Conservation (phyloP, 78 protist genomes). For the Dictyostelium brefeldianum region DNA sequence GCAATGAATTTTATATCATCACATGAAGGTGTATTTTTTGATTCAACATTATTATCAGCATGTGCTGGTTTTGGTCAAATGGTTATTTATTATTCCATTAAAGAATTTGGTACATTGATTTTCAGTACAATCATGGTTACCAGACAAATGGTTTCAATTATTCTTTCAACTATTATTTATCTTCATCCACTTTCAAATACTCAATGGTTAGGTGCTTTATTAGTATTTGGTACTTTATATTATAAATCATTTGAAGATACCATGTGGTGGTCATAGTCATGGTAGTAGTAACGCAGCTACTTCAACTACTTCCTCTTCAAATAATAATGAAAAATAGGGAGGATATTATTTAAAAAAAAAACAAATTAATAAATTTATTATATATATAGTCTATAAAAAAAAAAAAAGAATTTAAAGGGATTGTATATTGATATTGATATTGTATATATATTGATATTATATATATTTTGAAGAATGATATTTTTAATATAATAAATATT, state of each 20-base stretch:
- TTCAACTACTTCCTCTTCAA: neutral
- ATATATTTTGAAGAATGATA: too few relatives aligned
- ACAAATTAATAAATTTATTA: neutral
- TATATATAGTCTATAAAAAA: neutral
- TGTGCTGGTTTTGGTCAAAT: constrained; percentile 77
- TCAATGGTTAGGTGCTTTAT: constrained; percentile 78
- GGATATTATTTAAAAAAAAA: neutral
- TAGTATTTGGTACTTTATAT: constrained; percentile 84
- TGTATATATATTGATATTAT: too few relatives aligned
- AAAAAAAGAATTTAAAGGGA: neutral
- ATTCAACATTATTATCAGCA: constrained; percentile 54
- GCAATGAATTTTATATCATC: constrained; percentile 43
- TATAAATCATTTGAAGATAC: constrained; percentile 58
- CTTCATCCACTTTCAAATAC: constrained; percentile 58
- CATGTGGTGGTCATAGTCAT: constrained; percentile 28
- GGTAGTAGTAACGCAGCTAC: constrained; percentile 19
- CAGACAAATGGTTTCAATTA: constrained; percentile 73
- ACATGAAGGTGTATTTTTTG: constrained; percentile 32
- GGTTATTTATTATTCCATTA: constrained; percentile 66
- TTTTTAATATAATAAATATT: too few relatives aligned
- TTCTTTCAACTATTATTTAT: constrained; percentile 68
- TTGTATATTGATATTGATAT: too few relatives aligned
- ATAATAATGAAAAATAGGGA: neutral
- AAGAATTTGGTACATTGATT: constrained; percentile 81
- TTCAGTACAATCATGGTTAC: constrained; percentile 76